Conservation (phyloP, 2,329 filamentous ascomycete genomes). For the Aspergillus aculeatinus region DNA sequence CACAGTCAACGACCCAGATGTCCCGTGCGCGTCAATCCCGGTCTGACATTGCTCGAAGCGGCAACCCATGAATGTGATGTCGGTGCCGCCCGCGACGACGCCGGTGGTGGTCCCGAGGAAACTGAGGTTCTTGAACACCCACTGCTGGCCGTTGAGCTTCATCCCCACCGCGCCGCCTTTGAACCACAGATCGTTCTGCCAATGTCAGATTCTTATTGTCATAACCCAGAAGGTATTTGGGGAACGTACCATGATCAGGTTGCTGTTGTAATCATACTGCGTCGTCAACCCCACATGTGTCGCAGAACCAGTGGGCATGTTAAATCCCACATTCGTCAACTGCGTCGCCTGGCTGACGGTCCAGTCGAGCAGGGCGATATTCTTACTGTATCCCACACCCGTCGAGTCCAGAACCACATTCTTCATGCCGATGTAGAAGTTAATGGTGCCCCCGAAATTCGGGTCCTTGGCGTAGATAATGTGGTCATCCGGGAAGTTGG, state of each 20-base stretch:
- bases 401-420: conserved; percentile 43
- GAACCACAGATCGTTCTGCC: conserved; percentile 28
- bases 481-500: conserved; percentile 54
- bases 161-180: conserved; percentile 34
- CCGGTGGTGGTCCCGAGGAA: conserved; percentile 61
- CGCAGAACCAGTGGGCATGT: conserved; percentile 34
- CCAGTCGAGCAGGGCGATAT: conserved; percentile 40
- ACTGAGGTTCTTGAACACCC: conserved; percentile 48
- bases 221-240: neutral
- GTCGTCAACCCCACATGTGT: conserved; percentile 38
- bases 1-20: conserved; percentile 25
- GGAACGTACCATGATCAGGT: conserved; percentile 30
- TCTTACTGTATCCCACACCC: conserved; percentile 23
- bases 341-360: conserved; percentile 40
- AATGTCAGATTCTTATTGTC: conserved; percentile 1
- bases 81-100: conserved; percentile 46
- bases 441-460: conserved; percentile 29
- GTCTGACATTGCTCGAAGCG: conserved; percentile 24
- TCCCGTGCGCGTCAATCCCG: conserved; percentile 26
- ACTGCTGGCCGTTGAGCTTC: conserved; percentile 34
- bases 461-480: conserved; percentile 53
- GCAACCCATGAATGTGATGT: conserved; percentile 28
- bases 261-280: conserved; percentile 29
- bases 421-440: conserved; percentile 41
- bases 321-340: conserved; percentile 39